Base-by-base conservation (phyloP, 352 stramenopile genomes). In the Pythium oligandrum region DNA sequence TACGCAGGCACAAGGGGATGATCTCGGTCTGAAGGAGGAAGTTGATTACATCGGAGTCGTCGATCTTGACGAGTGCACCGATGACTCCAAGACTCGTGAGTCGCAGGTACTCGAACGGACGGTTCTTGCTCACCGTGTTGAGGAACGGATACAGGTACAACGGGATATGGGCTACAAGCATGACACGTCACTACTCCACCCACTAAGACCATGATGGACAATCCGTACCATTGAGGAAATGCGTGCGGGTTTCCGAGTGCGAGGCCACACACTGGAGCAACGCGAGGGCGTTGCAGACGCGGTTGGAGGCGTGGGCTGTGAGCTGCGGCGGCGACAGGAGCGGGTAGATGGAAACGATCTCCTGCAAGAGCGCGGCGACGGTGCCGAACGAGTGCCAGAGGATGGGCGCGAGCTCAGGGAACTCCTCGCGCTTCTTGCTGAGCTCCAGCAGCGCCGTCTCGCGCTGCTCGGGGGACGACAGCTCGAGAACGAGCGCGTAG, bases 1-100 rank as follows among this genome's bases (percentile, higher is more conserved):
- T 99, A 40, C 97, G 84, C 12, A 99, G 77, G 68, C 96, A 99
- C 1, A 99, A 75, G 26, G 97, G 97, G 73, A 99, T 99, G 58
- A 99, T 99, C 77, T 99, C 97, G 26, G 97, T 99, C 55, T 98
- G 95, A n/a, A 99, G 70, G 34, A 99, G 66, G 57, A 99, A 99
- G 57, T 97, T 98, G 70, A 99, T 99, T 3, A 99, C 96, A 53
- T 99, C 95, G 38, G 92, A 86, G 80, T 99, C 97, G 68, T 99
- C 96, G 68, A 98, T 97, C 88, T 99, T 99, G n/a, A 99, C 97
- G 3, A 99, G 76, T 11, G 97, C 97, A 32, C 97, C 97, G 70
- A 99, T 99, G 8, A 99, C 97, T 37, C 97, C 97, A 17, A 99
- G 71, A 58, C 88, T 98, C 40, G 97, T 99, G 6, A 99, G 75